Base-by-base conservation (phyloP, 805 yeast genomes). In the Hanseniaspora vineae region DNA sequence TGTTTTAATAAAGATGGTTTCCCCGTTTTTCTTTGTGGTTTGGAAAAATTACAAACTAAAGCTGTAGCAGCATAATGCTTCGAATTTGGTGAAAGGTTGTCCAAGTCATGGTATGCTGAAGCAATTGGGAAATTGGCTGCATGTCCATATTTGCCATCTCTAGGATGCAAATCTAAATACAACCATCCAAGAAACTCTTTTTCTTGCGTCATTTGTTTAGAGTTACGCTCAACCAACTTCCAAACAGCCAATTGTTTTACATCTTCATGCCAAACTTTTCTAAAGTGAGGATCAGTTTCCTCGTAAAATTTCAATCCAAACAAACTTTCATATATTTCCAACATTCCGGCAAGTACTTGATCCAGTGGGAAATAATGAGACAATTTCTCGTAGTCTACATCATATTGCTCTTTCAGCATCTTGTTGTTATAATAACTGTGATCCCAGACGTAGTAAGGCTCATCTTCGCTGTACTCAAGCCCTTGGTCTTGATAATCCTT, bases 61-160 rank as follows among this genome's bases (percentile, higher is more conserved):
- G 88, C 83, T 6, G 92, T 81, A 0, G 80, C 80, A 1, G 94
- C 92, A 52, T 75, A 71, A 13, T 70, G 66, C 58, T 81, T 74
- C 3, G n/a, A n/a, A n/a, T n/a, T n/a, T n/a, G n/a, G n/a, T n/a
- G n/a, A n/a, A n/a, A n/a, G n/a, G n/a, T 59, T 52, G 19, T 79
- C 12, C 37, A 33, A 33, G 51, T 72, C 72, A 20, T 64, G 61
- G 57, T 68, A 83, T 1, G 88, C 81, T 12, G 85, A 77, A 11
- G 70, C 66, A 45, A 84, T 61, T 15, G 80, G 81, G 59, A 86
- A 85, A 60, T 82, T 82, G 6, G 95, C 95, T 42, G 95, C 95
- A 61, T 86, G 95, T 1, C 88, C 84, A 65, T 84, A 86, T 62
- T 86, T 86, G 55, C 90, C 90, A 49, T 80, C 82, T 59, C 95